These are phyloP conservation scores for Gracilaria vermiculophylla DNA, from an alignment of 23 red algal species.

Conservation along the genomic window DNA sequence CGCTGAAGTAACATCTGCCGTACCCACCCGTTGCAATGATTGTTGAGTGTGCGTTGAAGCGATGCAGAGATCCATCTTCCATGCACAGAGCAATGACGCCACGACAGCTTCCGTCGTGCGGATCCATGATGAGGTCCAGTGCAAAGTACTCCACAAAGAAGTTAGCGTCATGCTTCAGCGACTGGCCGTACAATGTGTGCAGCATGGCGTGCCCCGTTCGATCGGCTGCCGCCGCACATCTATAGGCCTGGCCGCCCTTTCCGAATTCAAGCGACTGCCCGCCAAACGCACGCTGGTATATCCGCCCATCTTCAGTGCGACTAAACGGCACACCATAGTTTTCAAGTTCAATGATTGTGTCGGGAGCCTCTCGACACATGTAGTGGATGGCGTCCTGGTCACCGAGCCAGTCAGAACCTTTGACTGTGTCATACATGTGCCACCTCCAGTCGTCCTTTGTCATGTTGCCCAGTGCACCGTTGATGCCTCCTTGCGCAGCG, in stretches of 20 bases:
- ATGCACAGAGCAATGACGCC: conserved; percentile 88
- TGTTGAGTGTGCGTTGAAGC: conserved; percentile 81
- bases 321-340: conserved; percentile 95
- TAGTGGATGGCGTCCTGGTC: conserved; percentile 98
- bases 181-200: conserved; percentile 92
- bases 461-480: conserved; percentile 95
- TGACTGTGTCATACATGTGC: conserved; percentile 99
- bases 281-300: conserved; percentile 98
- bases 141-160: conserved; percentile 99
- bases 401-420: conserved; percentile 91
- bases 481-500: conserved; percentile 95
- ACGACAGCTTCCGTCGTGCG: conserved; percentile 76
- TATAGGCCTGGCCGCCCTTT: conserved; percentile 94
- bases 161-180: conserved; percentile 85
- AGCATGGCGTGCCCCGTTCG: conserved; percentile 95
- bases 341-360: conserved; percentile 91
- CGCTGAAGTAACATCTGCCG: conserved; percentile 88
- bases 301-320: conserved; percentile 82
- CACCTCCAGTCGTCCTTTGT: conserved; percentile 92
- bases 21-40: conserved; percentile 95
- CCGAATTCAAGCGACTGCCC: conserved; percentile 91
- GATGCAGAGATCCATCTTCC: conserved; percentile 95
- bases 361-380: conserved; percentile 92
- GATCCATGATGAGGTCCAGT: conserved; percentile 91
- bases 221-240: conserved; percentile 97